Conservation (phyloP, 805 yeast genomes). For the Blastobotrys robertii region DNA sequence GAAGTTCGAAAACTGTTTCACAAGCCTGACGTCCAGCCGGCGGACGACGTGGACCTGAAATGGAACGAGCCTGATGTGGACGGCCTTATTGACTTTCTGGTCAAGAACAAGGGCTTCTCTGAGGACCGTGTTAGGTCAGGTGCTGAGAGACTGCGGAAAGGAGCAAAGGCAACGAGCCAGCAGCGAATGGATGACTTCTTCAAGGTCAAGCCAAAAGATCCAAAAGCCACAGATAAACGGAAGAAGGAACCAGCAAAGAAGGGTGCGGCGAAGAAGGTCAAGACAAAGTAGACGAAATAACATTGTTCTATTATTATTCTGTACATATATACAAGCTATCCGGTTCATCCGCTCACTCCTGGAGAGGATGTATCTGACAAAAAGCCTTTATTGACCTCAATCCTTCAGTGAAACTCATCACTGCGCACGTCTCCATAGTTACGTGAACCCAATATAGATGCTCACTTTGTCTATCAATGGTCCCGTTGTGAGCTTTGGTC, state of each 20-base stretch:
- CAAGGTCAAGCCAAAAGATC: slow-evolving; percentile 49
- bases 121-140: slow-evolving; percentile 89
- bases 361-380: too few species aligned
- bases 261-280: too few species aligned
- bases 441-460: too few species aligned
- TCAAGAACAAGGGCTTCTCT: slow-evolving; percentile 78
- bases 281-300: too few species aligned
- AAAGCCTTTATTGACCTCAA: too few species aligned
- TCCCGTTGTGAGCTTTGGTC: too few species aligned
- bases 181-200: slow-evolving; percentile 91
- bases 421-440: too few species aligned
- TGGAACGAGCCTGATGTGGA: slow-evolving; percentile 88
- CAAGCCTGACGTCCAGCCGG: slow-evolving; percentile 67
- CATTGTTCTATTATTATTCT: too few species aligned
- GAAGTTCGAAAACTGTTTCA: slow-evolving; percentile 80
- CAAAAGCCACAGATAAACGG: slow-evolving; percentile 16
- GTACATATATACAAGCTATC: too few species aligned
- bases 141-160: slow-evolving; percentile 75
- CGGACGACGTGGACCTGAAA: slow-evolving; percentile 55
- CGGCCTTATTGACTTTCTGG: slow-evolving; percentile 74
- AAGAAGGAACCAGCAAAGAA: slow-evolving; percentile 7
- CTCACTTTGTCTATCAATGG: too few species aligned
- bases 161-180: slow-evolving; percentile 75
- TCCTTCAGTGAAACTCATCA: too few species aligned
- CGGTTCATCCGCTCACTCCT: too few species aligned